Base-by-base conservation (phyloP, 1,284 basidiomycete genomes). In the Sanghuangporus weigelae region DNA sequence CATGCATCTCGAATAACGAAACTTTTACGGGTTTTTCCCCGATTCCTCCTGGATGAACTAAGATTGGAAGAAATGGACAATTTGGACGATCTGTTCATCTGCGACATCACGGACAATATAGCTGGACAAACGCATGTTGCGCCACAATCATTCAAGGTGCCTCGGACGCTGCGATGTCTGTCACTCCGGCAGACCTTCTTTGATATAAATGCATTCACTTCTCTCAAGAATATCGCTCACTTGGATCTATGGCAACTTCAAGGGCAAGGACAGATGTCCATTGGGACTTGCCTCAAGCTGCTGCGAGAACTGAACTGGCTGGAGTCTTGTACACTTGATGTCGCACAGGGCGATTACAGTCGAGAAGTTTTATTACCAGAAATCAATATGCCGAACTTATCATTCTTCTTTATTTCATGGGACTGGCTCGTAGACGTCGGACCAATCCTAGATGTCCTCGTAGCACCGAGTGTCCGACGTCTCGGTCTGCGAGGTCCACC, bases 381-480 rank as follows among this genome's bases (percentile, higher is more conserved):
- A 53, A 57, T 66, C 7, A 16, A 14, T 19, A 66, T 63, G 65
- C 58, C 57, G 7, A 66, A 60, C 35, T 53, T 66, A 14, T 56
- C 65, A 11, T 66, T 66, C 51, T 42, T 66, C 7, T 66, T 66
- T 50, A 57, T 66, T 36, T 66, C 65, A n/a, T 66, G 65, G 65
- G 65, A 66, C 57, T 66, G 65, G 65, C 58, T 66, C 6, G 65
- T 66, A 19, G 65, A 66, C 38, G 65, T 66, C 11, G 65, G 65
- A 26, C 62, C 65, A 16, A 63, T 66, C 19, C 57, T 66, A 3
- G 65, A 66, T 36, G 36, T 63, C 19, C 46, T 66, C 2, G 11
- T 16, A 10, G 48, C 65, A 51, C 65, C 65, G n/a, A 58, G 57
- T 14, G 57, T 66, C 26, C 57, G 50, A 50, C 61, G 65, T 14